These are phyloP conservation scores for Colletotrichum sansevieriae DNA, from an alignment of 2,329 filamentous ascomycete species.

Conservation along the genomic window DNA sequence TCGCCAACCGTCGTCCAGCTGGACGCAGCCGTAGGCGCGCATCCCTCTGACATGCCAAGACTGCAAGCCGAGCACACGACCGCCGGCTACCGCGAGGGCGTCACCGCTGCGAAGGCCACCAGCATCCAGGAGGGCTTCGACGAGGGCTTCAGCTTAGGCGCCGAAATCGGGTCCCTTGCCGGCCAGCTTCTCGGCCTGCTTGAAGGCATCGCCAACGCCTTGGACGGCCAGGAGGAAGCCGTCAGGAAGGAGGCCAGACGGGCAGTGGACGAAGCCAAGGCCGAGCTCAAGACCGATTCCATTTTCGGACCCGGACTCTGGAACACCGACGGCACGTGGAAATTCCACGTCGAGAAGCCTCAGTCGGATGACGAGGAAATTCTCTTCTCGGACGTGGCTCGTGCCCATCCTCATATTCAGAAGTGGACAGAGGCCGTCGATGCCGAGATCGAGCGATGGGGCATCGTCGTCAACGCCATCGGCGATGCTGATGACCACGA, in stretches of 20 bases:
- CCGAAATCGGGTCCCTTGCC: constrained; percentile 79
- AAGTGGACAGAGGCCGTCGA: constrained; percentile 67
- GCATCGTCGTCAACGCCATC: constrained; percentile 49
- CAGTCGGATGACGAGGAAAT: constrained; percentile 54
- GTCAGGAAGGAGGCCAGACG: constrained; percentile 17
- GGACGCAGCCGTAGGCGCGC: constrained; percentile 43
- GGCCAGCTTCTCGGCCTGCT: constrained; percentile 83
- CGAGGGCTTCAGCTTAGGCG: constrained; percentile 88
- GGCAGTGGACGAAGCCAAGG: constrained; percentile 63
- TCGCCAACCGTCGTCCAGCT: constrained; percentile 27
- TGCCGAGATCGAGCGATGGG: constrained; percentile 50
- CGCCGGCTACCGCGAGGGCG: constrained; percentile 90
- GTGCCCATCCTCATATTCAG: constrained; percentile 74
- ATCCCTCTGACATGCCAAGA: constrained; percentile 76
- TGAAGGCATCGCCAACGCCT: constrained; percentile 74
- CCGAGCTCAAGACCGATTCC: constrained; percentile 70
- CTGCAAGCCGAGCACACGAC: constrained; percentile 83
- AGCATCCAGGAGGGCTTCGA: constrained; percentile 92
- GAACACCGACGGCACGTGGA: constrained; percentile 78
- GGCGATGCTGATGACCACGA: constrained; percentile 50
- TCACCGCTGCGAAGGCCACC: constrained; percentile 79
- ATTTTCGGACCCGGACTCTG: constrained; percentile 78
- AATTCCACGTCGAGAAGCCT: constrained; percentile 64
- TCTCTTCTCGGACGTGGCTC: constrained; percentile 73
- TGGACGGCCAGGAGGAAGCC: constrained; percentile 48